These are phyloP conservation scores for Wickerhamiella galacta DNA, from an alignment of 805 yeast species.

Conservation along the genomic window DNA sequence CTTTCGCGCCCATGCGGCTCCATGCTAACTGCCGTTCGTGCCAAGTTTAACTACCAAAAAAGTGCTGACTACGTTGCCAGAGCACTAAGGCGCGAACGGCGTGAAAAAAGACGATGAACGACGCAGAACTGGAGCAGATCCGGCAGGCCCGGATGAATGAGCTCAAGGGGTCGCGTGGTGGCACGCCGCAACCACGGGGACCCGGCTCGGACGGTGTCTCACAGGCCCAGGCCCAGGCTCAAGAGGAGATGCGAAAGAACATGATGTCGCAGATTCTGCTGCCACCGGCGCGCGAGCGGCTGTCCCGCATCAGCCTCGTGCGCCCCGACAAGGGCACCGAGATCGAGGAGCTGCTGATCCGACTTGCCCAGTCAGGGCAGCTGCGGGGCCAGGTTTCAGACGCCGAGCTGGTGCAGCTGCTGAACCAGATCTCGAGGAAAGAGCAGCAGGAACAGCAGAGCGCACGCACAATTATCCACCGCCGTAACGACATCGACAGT, in stretches of 20 bases:
- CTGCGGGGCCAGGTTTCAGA: constrained; percentile 60
- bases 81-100: neutral
- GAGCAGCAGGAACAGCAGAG: constrained; percentile 32
- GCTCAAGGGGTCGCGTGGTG: constrained; percentile 29
- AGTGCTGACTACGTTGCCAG: no score
- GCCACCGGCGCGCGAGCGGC: constrained; percentile 72
- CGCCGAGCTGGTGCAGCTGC: constrained; percentile 61
- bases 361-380: constrained; percentile 62
- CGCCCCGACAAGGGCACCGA: constrained; percentile 81
- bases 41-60: no score
- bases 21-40: no score
- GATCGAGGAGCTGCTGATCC: constrained; percentile 65
- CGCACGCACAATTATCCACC: constrained; percentile 8
- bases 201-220: neutral
- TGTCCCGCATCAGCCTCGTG: constrained; percentile 73
- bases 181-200: no score
- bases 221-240: constrained; percentile 4
- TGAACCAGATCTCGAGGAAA: constrained; percentile 66
- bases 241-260: constrained; percentile 27
- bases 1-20: no score
- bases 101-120: constrained; percentile 3
- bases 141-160: constrained; percentile 86
- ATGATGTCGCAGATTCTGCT: constrained; percentile 54
- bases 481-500: constrained; percentile 39
- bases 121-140: constrained; percentile 61